Evolutionary conservation across 768 basidiomycete genomes (phyloP).

Genomic region (Clitopilus hobsonii): DNA sequence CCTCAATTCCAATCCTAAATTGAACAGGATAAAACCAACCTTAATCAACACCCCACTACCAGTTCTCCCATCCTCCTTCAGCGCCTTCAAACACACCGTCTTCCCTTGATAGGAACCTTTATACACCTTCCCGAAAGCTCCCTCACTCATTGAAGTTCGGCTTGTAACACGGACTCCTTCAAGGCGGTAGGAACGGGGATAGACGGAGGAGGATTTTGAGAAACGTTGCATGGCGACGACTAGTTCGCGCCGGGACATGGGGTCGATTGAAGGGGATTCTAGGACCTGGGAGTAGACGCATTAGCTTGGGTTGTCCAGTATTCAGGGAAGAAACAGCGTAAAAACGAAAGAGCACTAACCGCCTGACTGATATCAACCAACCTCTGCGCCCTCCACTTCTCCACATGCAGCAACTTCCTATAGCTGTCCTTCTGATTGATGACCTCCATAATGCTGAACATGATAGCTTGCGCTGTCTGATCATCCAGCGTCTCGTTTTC

Average conservation of each 20-base stretch:
- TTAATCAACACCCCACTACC: not conserved
- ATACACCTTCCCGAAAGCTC: constrained; percentile 1
- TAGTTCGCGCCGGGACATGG: not conserved
- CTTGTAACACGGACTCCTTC: not conserved
- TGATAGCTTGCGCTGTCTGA: not conserved
- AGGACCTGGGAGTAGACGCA: not conserved
- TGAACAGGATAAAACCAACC: not conserved
- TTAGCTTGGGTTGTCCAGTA: too few species aligned
- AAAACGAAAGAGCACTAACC: not conserved
- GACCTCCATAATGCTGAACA: not conserved
- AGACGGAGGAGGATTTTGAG: not conserved
- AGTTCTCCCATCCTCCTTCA: not conserved
- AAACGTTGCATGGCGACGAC: not conserved
- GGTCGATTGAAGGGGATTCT: not conserved
- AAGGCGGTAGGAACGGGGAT: not conserved
- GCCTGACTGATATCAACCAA: not conserved
- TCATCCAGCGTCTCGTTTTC: not conserved
- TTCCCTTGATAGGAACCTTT: not conserved
- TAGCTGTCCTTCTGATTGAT: not conserved
- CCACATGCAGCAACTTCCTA: not conserved
- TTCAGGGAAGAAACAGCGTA: too few species aligned
- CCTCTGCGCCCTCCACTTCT: not conserved
- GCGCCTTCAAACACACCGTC: not conserved
- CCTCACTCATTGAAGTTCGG: not conserved
- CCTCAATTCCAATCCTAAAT: not conserved